Evolutionary conservation across 805 yeast species (phyloP).

Genomic region (Nakazawaea ishiwadae): DNA sequence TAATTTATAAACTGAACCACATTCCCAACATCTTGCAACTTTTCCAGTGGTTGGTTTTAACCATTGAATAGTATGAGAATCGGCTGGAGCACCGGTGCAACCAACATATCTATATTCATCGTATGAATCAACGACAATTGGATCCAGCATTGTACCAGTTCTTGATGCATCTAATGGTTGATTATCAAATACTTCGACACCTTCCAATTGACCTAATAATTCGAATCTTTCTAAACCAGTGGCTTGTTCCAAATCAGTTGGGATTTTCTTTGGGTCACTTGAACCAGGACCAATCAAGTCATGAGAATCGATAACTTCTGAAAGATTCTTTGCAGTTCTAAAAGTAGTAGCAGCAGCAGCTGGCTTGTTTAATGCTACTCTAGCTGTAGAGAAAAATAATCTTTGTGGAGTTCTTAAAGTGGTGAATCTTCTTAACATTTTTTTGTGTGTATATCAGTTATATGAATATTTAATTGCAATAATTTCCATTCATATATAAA

Average conservation of each 20-base stretch:
- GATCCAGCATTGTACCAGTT: slow-evolving; percentile 86
- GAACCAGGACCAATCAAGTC: slow-evolving; percentile 92
- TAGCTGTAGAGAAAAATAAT: slow-evolving; percentile 28
- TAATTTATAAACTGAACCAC: slow-evolving; percentile 91
- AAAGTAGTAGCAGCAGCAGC: slow-evolving; percentile 28
- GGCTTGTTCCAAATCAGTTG: slow-evolving; percentile 93
- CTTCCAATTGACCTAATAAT: slow-evolving; percentile 88
- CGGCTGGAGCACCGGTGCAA: slow-evolving; percentile 95
- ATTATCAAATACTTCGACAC: slow-evolving; percentile 89
- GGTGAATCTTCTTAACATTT: no score
- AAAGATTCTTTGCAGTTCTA: slow-evolving; percentile 62
- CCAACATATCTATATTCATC: slow-evolving; percentile 94
- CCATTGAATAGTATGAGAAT: slow-evolving; percentile 89
- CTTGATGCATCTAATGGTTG: slow-evolving; percentile 86
- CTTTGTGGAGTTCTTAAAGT: no score
- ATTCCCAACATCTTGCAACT: slow-evolving; percentile 97
- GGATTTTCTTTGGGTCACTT: slow-evolving; percentile 66
- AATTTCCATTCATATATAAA: no score
- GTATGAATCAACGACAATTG: slow-evolving; percentile 84
- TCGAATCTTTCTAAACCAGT: slow-evolving; percentile 98
- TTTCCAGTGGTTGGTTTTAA: slow-evolving; percentile 78
- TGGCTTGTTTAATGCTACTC: slow-evolving; percentile 18
- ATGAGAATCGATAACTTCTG: slow-evolving; percentile 75
- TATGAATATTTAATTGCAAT: no score
- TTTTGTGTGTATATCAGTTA: no score